These are phyloP conservation scores for Penicillium lagena DNA, from an alignment of 495 filamentous ascomycete species.

Conservation along the genomic window DNA sequence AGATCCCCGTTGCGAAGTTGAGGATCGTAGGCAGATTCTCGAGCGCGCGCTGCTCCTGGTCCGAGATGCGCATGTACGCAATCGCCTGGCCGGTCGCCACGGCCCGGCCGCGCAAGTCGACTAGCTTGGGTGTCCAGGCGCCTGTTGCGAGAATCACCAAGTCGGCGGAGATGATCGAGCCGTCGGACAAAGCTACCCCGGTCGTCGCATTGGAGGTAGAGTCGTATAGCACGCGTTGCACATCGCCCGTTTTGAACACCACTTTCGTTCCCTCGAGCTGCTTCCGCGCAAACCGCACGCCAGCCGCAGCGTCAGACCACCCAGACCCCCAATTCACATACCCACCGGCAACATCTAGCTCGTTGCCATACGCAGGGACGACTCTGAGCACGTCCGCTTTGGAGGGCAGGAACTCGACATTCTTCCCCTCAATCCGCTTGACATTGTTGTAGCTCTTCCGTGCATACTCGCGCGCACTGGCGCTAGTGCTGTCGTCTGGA, in stretches of 20 bases:
- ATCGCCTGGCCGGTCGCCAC: conserved; percentile 76
- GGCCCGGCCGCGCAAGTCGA: conserved; percentile 72
- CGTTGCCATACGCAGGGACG: conserved; percentile 41
- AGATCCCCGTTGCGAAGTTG: conserved; percentile 75
- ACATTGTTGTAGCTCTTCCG: conserved; percentile 62
- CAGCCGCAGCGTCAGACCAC: conserved; percentile 76
- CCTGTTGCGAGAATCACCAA: conserved; percentile 77
- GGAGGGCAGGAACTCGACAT: conserved; percentile 44
- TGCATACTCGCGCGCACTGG: conserved; percentile 52
- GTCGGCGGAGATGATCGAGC: conserved; percentile 53
- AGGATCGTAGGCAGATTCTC: conserved; percentile 65
- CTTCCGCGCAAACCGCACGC: conserved; percentile 62
- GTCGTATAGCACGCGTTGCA: conserved; percentile 44
- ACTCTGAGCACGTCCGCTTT: conserved; percentile 34
- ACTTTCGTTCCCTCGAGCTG: conserved; percentile 58
- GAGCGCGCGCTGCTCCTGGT: conserved; percentile 58
- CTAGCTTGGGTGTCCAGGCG: conserved; percentile 70
- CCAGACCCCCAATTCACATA: conserved; percentile 79
- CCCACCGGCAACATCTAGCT: conserved; percentile 50
- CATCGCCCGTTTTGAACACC: conserved; percentile 56
- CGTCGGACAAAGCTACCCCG: conserved; percentile 50
- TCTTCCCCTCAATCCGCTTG: conserved; percentile 28
- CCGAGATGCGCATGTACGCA: conserved; percentile 65
- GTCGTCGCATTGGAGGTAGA: conserved; percentile 20
- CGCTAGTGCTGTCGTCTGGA: conserved; percentile 39